Conservation (phyloP, 352 stramenopile genomes). For the Globisporangium rhizosaccharum region DNA sequence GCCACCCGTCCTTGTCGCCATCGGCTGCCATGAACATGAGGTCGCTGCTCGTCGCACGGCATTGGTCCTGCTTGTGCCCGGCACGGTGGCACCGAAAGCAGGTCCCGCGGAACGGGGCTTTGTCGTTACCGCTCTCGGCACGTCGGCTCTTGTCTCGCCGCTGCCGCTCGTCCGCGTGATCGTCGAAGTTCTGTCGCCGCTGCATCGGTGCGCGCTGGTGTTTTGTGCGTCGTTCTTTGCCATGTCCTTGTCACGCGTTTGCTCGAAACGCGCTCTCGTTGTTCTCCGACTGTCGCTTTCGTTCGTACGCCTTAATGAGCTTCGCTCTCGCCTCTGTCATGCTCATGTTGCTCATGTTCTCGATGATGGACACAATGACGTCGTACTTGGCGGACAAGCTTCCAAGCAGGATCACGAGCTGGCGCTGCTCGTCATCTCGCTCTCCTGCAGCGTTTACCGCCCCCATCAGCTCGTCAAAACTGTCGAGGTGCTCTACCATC, state of each 20-base stretch:
- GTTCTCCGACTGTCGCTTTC: background rate
- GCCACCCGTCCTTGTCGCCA: background rate
- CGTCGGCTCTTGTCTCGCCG: too few relatives aligned
- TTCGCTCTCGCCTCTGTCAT: background rate
- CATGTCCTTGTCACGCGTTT: background rate
- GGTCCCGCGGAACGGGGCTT: background rate
- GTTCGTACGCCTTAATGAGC: background rate
- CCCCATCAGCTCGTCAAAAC: conserved; percentile 19
- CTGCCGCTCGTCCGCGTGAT: too few relatives aligned
- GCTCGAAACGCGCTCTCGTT: background rate
- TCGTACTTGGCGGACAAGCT: conserved; percentile 22
- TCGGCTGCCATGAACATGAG: background rate
- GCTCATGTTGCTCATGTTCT: background rate
- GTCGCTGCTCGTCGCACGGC: background rate
- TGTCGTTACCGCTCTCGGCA: too few relatives aligned
- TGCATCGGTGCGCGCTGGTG: too few relatives aligned
- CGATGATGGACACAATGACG: background rate
- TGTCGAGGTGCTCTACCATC: conserved; percentile 17
- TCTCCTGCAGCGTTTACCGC: conserved; percentile 19
- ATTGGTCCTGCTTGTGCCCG: background rate
- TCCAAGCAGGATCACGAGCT: conserved; percentile 22
- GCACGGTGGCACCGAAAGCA: background rate
- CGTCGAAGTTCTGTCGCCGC: too few relatives aligned
- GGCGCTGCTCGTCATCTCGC: conserved; percentile 12
- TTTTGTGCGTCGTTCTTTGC: background rate